Evolutionary conservation across 306 rosid species (phyloP), one percentile per base, ranked within the genome.

Genomic region (barrel medic (Medicago truncatula)): DNA sequence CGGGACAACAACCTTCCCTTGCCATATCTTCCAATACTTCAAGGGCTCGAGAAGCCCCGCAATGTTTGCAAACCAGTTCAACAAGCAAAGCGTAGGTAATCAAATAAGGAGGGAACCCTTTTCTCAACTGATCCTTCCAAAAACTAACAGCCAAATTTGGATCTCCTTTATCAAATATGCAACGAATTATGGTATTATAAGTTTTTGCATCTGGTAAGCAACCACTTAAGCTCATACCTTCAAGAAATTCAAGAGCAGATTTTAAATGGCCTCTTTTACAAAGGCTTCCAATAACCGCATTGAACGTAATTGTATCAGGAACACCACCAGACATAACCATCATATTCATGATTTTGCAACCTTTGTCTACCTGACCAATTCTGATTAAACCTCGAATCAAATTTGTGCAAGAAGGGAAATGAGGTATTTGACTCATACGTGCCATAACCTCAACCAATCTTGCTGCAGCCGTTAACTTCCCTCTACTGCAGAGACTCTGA

Each of bases 151-250:
- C 98, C 76, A 84, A 86, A 34, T 86, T 81, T 31, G 67, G 85
- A 67, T 83, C 75, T 64, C 93, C 86, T 40, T 57, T 60, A 23
- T 82, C 85, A 85, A 82, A 94, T 86, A 90, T 78, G 77, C 79
- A 36, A 38, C 96, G 90, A 59, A 94, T 74, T 72, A 94, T 87
- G 39, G 95, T 78, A 78, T 94, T 94, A 52, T 91, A 94, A 1
- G 97, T 90, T 73, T 88, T 84, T 36, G 80, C 93, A 79, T 94
- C 91, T 0, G 98, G 97, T 64, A 92, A 83, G 88, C 97, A 93
- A 59, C 98, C 98, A 81, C 95, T 87, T 71, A 84, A 71, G 82
- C 92, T 88, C 98, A 94, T 90, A 47, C 87, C 87, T 31, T 87
- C 95, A 81, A 90, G 71, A 66, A 91, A 71, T 75, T 81, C 87